These are phyloP conservation scores for Brasenia schreberi DNA, from an alignment of 164 flowering plant genomes.

Conservation along the genomic window DNA sequence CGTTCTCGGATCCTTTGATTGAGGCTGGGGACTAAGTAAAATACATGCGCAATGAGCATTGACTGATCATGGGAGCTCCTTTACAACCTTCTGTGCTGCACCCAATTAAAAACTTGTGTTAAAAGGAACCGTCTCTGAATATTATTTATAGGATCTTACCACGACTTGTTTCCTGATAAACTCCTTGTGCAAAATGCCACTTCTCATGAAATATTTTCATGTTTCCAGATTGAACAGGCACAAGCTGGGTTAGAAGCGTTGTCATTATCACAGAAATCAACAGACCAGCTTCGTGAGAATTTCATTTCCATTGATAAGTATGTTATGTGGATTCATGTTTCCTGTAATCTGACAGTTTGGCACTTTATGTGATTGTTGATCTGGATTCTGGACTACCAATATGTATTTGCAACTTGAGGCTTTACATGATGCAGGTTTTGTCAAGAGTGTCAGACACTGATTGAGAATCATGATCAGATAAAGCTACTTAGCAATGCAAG, in stretches of 20 bases:
- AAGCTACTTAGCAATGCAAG: constrained; percentile 97
- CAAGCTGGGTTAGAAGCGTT: constrained; percentile 78
- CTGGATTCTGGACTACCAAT: background rate
- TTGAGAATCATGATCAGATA: constrained; percentile 97
- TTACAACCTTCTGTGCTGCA: background rate
- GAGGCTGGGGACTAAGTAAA: too few species aligned
- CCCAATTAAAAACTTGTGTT: too few species aligned
- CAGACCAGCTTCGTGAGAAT: constrained; percentile 68
- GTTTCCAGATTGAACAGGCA: constrained; percentile 85
- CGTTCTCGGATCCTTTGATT: too few species aligned
- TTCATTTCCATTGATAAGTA: constrained; percentile 86
- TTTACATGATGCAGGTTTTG: constrained; percentile 44
- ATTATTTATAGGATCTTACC: too few species aligned
- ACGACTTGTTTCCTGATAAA: too few species aligned
- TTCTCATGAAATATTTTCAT: background rate
- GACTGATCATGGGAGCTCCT: too few species aligned
- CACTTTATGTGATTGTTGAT: background rate
- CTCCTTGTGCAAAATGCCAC: too few species aligned
- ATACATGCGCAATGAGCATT: too few species aligned
- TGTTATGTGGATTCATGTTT: constrained; percentile 6
- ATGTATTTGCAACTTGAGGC: too few species aligned
- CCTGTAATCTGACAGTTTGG: too few species aligned
- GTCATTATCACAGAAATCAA: constrained; percentile 54
- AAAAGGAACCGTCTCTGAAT: too few species aligned
- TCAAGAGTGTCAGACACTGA: constrained; percentile 92